Evolutionary conservation across 2,329 filamentous ascomycete genomes (phyloP), one percentile per base, ranked within the genome.

Genomic region (Pestalotiopsis sp.): DNA sequence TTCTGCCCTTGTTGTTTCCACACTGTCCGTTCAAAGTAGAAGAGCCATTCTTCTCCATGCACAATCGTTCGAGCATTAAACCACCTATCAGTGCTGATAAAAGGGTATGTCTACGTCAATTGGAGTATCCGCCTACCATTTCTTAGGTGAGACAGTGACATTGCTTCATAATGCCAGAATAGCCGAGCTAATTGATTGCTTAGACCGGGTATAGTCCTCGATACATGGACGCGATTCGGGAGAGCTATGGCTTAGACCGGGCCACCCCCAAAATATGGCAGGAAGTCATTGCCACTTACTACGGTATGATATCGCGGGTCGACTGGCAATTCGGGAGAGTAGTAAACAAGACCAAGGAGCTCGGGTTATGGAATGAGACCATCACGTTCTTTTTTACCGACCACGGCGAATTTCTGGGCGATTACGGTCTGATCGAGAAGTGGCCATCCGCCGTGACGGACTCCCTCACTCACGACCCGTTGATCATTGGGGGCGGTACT

Each of bases 1-100:
- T 82, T 66, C 74, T 84, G 77, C 81, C 82, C 0, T 72, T 83
- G 0, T 71, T 82, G 5, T 83, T 85, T 69, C 82, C 83, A 0
- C 81, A 85, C 70, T 83, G 80, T n/a, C 83, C 82, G 0, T 85
- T 85, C 45, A 76, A 81, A 25, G 82, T 85, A 1, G 83, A 86
- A 68, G 82, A 85, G 72, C 83, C 83, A 0, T 85, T 80, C 66
- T 84, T 85, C 68, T 82, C 79, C 11, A 83, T 84, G 81, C 84
- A 85, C 63, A 76, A 82, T 38, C 78, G 82, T 3, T 64, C 71
- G 0, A 66, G 74, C 1, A 76, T 82, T 4, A 31, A 56, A 57
- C 71, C 74, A 0, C 39, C 62, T 3, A 64, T 70, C 2, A 36
- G n/a, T 17, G 14, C 13, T 13, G 23, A 13, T 9, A 25, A 59